These are phyloP conservation scores for Dentipellis sp. DNA, from an alignment of 768 basidiomycete genomes.

Conservation along the genomic window DNA sequence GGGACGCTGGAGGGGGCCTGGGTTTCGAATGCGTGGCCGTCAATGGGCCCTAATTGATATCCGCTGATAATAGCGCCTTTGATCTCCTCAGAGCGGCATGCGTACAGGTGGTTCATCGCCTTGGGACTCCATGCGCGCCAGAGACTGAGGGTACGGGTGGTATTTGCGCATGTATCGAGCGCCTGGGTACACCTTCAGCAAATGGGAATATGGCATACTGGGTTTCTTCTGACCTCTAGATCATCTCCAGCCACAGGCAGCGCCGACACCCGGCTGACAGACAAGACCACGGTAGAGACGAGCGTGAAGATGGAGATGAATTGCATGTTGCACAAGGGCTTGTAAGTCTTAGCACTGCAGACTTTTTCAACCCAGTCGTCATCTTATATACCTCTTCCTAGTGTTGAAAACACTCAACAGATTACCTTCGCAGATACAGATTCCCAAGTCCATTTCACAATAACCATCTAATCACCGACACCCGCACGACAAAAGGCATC, in stretches of 20 bases:
- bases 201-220: neutral
- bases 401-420: no score
- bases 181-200: neutral
- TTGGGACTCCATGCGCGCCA: neutral
- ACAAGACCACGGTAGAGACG: neutral
- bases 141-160: neutral
- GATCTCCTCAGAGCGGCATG: neutral
- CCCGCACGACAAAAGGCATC: no score
- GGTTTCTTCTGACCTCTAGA: neutral
- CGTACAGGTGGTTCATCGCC: neutral
- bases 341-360: no score
- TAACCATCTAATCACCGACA: no score
- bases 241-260: neutral
- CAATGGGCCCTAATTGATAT: neutral
- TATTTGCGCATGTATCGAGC: neutral
- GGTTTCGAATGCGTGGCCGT: neutral
- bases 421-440: no score
- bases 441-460: no score
- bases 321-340: no score
- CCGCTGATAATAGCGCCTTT: neutral
- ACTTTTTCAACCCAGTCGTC: no score
- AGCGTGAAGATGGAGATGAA: neutral
- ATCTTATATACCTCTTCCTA: no score
- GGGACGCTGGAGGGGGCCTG: neutral
- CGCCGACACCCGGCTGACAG: neutral